Conservation (phyloP, 225 moss, liverwort and hornwort genomes). For the Asterella californica region DNA sequence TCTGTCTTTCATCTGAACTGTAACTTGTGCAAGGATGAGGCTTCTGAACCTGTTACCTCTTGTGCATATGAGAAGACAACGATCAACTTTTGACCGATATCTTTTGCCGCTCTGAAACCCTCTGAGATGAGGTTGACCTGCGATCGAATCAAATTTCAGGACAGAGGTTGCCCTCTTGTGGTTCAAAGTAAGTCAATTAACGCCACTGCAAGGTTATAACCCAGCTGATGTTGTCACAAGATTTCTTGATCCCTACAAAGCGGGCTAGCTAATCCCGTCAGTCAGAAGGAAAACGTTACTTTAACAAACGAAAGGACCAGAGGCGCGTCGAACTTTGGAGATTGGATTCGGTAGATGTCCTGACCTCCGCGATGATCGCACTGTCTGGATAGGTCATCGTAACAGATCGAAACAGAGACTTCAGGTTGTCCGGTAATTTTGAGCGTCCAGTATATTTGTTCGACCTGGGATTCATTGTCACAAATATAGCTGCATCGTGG, state of each 20-base stretch:
- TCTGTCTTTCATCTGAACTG: background rate
- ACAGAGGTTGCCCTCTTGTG: background rate
- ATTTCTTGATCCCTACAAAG: background rate
- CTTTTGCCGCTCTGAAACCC: conserved; percentile 31
- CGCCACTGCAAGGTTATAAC: background rate
- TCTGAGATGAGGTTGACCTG: conserved; percentile 40
- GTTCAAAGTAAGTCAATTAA: background rate
- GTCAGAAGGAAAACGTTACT: background rate
- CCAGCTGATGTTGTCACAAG: background rate
- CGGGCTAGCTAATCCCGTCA: background rate
- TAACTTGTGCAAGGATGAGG: background rate
- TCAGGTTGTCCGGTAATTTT: conserved; percentile 39
- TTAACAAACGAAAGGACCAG: background rate
- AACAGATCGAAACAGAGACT: conserved; percentile 41
- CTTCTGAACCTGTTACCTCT: conserved; percentile 17
- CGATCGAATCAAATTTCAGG: background rate
- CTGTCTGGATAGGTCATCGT: conserved; percentile 41
- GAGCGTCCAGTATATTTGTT: conserved; percentile 39
- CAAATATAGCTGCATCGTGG: conserved; percentile 34
- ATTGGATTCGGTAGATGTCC: no score
- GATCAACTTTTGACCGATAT: conserved; percentile 33
- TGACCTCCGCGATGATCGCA: conserved; percentile 33
- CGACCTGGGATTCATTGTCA: conserved; percentile 43
- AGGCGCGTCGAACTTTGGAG: no score
- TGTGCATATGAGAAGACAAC: conserved; percentile 31